Evolutionary conservation across 495 filamentous ascomycete species (phyloP).

Genomic region (Xylaria flabelliformis): DNA sequence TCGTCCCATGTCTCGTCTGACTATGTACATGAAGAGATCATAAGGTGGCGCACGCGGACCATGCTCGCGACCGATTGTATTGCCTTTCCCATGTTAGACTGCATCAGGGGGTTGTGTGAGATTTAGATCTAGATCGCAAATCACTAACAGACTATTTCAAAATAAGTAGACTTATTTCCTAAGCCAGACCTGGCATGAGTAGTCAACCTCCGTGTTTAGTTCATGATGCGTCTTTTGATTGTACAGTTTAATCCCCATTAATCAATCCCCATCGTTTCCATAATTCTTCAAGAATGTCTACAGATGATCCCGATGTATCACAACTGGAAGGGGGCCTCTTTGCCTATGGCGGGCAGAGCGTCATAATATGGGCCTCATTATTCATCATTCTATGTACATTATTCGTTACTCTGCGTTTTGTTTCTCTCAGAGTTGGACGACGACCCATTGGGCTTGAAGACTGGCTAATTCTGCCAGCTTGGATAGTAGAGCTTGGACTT

Average conservation of each 20-base stretch:
- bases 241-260: not conserved
- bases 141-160: not conserved
- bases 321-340: constrained; percentile 14
- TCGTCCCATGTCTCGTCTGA: not conserved
- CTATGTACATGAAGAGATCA: not conserved
- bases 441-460: constrained; percentile 22
- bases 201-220: not conserved
- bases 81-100: not conserved
- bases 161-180: constrained; percentile 7
- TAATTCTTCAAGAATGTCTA: not conserved
- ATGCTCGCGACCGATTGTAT: not conserved
- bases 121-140: not conserved
- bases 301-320: constrained; percentile 2
- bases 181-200: not conserved
- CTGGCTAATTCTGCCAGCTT: constrained; percentile 24
- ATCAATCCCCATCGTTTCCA: not conserved
- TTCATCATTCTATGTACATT: constrained; percentile 23
- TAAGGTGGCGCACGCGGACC: not conserved
- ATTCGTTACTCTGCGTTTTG: constrained; percentile 22
- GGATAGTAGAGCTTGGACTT: constrained; percentile 21
- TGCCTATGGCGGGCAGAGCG: constrained; percentile 9
- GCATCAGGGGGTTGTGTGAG: not conserved
- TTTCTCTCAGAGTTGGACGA: constrained; percentile 13
- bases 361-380: constrained; percentile 20
- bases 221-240: not conserved